Base-by-base conservation (phyloP, 1,284 basidiomycete species). In the Pyrrhoderma noxium region DNA sequence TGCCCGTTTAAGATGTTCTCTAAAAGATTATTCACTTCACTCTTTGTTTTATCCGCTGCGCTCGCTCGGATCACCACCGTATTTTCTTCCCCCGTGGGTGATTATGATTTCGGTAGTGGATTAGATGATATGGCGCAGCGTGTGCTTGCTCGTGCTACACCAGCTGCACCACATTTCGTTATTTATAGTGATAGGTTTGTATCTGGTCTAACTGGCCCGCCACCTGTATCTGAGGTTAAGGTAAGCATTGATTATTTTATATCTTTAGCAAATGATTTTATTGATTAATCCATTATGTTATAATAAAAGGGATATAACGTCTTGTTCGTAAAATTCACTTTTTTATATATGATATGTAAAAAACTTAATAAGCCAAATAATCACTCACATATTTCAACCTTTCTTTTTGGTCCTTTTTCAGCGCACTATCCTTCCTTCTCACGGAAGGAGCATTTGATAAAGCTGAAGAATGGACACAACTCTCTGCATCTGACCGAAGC, bases 381-480 rank as follows among this genome's bases (percentile, higher is more conserved):
- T 38, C 35, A 16, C 8, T 34, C 36, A 40, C 35, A 18, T 40
- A 22, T 18, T 13, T 3, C 19, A 11, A 8, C 31, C 18, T 11
- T 9, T 1, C 11, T 16, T 13, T 38, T 8, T 38, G 8, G 16
- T 38, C 8, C n/a, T 37, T 46, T 25, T 14, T 22, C 27, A 79
- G 74, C 55, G 64, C 70, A 8, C 62, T 80, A 16, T 71, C 72
- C 13, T 81, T 79, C 64, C 66, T 79, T 45, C 61, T 77, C 7
- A 56, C 66, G 3, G 67, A 65, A 52, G 79, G 79, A n/a, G 63
- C 76, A 8, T 76, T 66, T 52, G 79, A 81, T 54, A 71, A 79
- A 59, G 74, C 73, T 3, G 53, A 65, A 9, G 67, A 64, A 53
- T 76, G 74, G 74, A 59, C 62, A 25, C 41, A 61, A n/a, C 63